Conservation (phyloP, 2,329 filamentous ascomycete genomes). For the Fusarium dlaminii region DNA sequence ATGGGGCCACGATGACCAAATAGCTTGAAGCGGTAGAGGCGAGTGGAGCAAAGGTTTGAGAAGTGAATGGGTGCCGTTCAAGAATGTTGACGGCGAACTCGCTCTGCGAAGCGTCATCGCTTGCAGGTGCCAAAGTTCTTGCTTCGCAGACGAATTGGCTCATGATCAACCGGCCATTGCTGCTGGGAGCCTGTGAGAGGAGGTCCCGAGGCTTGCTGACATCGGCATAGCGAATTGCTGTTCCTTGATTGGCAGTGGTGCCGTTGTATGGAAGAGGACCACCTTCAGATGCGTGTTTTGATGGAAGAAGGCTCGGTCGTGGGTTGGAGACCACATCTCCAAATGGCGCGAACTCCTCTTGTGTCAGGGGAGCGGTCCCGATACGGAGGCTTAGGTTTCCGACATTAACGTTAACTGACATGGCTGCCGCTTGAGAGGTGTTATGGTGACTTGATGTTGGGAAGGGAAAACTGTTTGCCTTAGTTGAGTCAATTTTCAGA, state of each 20-base stretch:
- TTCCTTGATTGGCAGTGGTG: slow-evolving; percentile 82
- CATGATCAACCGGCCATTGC: slow-evolving; percentile 68
- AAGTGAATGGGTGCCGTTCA: slow-evolving; percentile 92
- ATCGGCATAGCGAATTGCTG: slow-evolving; percentile 85
- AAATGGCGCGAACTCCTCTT: slow-evolving; percentile 77
- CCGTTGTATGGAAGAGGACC: slow-evolving; percentile 55
- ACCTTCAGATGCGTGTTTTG: slow-evolving; percentile 53
- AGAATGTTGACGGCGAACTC: slow-evolving; percentile 74
- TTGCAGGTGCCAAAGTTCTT: slow-evolving; percentile 39
- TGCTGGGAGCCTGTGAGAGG: slow-evolving; percentile 73
- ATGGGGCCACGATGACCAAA: slow-evolving; percentile 90
- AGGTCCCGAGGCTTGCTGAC: slow-evolving; percentile 78
- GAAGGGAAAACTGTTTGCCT: not conserved
- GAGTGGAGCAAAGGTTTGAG: slow-evolving; percentile 90
- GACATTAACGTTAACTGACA: slow-evolving; percentile 42
- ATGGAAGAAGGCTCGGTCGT: slow-evolving; percentile 63
- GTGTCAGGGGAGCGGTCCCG: slow-evolving; percentile 72
- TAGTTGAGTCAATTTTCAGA: slow-evolving; percentile 1
- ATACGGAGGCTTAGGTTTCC: slow-evolving; percentile 50
- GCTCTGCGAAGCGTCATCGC: slow-evolving; percentile 11
- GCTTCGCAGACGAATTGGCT: slow-evolving; percentile 86
- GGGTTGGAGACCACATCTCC: slow-evolving; percentile 86
- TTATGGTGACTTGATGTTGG: not conserved
- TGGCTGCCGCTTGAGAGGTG: slow-evolving; percentile 3
- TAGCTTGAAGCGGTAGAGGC: slow-evolving; percentile 65